Evolutionary conservation across 2,329 filamentous ascomycete species (phyloP).

Genomic region (Hypoxylon sp.): DNA sequence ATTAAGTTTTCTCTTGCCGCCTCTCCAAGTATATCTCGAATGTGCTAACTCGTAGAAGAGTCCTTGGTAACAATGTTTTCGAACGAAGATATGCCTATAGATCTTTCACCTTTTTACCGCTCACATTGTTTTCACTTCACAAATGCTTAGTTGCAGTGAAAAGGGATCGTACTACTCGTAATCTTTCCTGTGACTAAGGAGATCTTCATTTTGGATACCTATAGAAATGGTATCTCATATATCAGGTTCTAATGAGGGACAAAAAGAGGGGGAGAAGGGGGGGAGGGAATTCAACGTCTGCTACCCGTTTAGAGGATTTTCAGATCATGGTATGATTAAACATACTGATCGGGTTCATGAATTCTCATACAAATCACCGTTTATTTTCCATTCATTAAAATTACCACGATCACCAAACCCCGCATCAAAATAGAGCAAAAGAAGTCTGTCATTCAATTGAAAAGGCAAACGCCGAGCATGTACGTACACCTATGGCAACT

Average conservation of each 20-base stretch:
- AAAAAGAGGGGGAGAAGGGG: too few species aligned
- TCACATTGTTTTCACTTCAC: too few species aligned
- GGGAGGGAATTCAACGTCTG: too few species aligned
- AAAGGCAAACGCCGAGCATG: not conserved
- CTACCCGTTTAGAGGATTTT: too few species aligned
- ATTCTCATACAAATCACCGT: not conserved
- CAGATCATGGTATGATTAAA: not conserved
- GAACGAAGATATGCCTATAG: not conserved
- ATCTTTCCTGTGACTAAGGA: too few species aligned
- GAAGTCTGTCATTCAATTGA: conserved; percentile 7
- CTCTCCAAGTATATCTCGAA: not conserved
- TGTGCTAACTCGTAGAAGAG: not conserved
- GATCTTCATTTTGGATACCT: too few species aligned
- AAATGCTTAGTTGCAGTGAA: too few species aligned
- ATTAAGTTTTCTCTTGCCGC: not conserved
- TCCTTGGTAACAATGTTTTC: not conserved
- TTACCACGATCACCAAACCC: not conserved
- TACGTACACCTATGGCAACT: not conserved
- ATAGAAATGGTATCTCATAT: too few species aligned
- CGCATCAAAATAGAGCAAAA: not conserved
- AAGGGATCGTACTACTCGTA: too few species aligned
- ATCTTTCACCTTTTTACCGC: not conserved
- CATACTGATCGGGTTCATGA: not conserved
- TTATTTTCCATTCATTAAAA: not conserved
- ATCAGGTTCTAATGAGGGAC: too few species aligned